Evolutionary conservation across 345 rosid species (phyloP), one percentile per base, ranked within the genome.

Genomic region (Corchorus olitorius): DNA sequence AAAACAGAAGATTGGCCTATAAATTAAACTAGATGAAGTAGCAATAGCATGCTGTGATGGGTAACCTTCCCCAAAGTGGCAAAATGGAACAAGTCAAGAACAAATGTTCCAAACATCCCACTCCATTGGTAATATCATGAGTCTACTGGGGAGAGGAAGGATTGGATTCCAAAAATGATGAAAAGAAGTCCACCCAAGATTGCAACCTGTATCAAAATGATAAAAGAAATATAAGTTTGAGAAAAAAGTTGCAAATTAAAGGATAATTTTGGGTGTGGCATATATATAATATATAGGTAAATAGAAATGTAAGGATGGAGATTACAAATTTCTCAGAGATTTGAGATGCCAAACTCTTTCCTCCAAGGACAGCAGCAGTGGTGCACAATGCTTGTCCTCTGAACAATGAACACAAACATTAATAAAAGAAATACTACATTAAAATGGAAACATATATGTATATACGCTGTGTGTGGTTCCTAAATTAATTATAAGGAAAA

Each of bases 311-410:
- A 70, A 55, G 45, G 11, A n/a, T 41, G 60, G 4, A 35, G 53
- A 53, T 83, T 89, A 92, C 99, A 58, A 93, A 80, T 89, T 77
- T 89, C 86, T 93, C 98, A 3, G 99, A 93, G 84, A 93, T 93
- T 86, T 90, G 96, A 75, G 94, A 90, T 64, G 99, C 99, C 91
- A 96, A 85, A 81, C 97, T 93, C 87, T 95, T 93, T 76, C 98
- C 99, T 72, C 99, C 99, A 60, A 95, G 20, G 12, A 95, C 97
- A 73, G 99, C 98, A 59, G 99, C 99, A 59, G 83, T 84, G 39
- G 99, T 93, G 75, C 99, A 95, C 82, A 95, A 79, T 74, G 92
- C 90, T 78, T 95, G 99, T 76, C 92, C 99, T 49, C 98, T 95
- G 85, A 63, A 56, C 56, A 76, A 69, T 58, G 65, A 67, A 75